These are phyloP conservation scores for Zymoseptoria tritici DNA, from an alignment of 2,329 filamentous ascomycete genomes.

Conservation along the genomic window DNA sequence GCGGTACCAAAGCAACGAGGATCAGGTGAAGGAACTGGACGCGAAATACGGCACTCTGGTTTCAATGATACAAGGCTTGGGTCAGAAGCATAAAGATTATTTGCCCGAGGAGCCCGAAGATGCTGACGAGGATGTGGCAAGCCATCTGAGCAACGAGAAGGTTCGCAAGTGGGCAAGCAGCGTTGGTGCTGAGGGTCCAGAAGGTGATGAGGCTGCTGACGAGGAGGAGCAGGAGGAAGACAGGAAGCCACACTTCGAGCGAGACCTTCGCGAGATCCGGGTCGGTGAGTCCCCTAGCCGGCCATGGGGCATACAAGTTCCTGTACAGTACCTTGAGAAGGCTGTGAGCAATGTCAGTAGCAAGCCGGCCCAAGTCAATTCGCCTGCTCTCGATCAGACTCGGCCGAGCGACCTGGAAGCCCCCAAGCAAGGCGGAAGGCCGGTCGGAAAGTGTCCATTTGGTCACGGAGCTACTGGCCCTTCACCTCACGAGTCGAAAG, in stretches of 20 bases:
- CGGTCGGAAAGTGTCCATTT: conserved; percentile 18
- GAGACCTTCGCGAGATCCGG: conserved; percentile 79
- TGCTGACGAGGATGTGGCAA: conserved; percentile 35
- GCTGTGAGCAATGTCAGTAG: conserved; percentile 33
- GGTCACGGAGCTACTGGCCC: conserved; percentile 10
- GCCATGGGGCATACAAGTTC: conserved; percentile 86
- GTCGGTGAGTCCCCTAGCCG: conserved; percentile 88
- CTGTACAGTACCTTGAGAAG: conserved; percentile 43
- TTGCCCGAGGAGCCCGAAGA: conserved; percentile 52
- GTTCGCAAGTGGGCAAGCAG: conserved; percentile 82
- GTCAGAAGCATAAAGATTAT: conserved; percentile 81
- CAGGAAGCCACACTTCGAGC: conserved; percentile 69
- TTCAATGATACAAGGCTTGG: conserved; percentile 88
- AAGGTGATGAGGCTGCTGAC: conserved; percentile 31
- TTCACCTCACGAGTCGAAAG: not conserved
- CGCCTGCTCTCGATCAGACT: conserved; percentile 34
- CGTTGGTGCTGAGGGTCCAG: conserved; percentile 53
- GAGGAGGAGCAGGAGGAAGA: conserved; percentile 47
- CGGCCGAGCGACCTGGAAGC: conserved; percentile 3
- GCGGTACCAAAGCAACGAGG: conserved; percentile 79
- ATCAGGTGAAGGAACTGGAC: conserved; percentile 79
- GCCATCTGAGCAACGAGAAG: conserved; percentile 55
- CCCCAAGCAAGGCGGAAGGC: conserved; percentile 5
- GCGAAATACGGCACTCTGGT: conserved; percentile 89
- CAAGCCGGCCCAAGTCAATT: conserved; percentile 43